phyloP scores from a whole-genome alignment of 2,329 filamentous ascomycete species.

The Exophiala spinifera region DNA sequence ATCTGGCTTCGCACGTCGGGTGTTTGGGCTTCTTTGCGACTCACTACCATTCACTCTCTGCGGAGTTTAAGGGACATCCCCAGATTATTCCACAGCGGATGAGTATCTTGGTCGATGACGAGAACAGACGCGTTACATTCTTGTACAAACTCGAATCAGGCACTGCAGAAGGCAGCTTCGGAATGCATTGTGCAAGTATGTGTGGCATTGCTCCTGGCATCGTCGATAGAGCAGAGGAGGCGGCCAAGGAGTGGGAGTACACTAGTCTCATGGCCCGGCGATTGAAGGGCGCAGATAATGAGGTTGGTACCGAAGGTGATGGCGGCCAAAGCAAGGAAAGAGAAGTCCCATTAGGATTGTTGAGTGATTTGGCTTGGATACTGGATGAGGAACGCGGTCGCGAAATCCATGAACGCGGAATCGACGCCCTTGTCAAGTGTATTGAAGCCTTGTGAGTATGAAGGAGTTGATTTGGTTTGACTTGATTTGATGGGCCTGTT shows the following conservation, averaged over 20 bases:
- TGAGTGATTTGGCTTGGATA: constrained; percentile 28
- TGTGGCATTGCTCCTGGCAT: constrained; percentile 84
- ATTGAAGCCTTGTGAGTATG: constrained; percentile 23
- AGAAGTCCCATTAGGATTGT: constrained; percentile 24
- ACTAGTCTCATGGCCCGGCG: constrained; percentile 87
- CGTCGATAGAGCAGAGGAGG: constrained; percentile 81
- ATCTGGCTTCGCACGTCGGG: constrained; percentile 87
- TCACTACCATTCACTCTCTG: constrained; percentile 90
- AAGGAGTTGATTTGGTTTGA: background rate
- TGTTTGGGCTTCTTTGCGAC: constrained; percentile 96
- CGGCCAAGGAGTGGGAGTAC: constrained; percentile 91
- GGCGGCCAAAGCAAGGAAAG: constrained; percentile 53
- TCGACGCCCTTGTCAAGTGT: constrained; percentile 52
- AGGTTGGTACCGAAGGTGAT: constrained; percentile 53
- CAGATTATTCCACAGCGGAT: constrained; percentile 85
- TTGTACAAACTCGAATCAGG: constrained; percentile 91
- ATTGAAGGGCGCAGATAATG: constrained; percentile 53
- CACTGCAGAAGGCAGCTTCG: constrained; percentile 93
- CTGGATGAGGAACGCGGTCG: constrained; percentile 34
- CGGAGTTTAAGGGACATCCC: constrained; percentile 84
- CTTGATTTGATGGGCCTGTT: background rate
- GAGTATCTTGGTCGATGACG: constrained; percentile 90
- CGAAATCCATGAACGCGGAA: constrained; percentile 50
- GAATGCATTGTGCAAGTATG: constrained; percentile 99
- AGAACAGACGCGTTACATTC: constrained; percentile 84